phyloP scores from a whole-genome alignment of 257 asterid species.

The Craterostigma plantagineum region DNA sequence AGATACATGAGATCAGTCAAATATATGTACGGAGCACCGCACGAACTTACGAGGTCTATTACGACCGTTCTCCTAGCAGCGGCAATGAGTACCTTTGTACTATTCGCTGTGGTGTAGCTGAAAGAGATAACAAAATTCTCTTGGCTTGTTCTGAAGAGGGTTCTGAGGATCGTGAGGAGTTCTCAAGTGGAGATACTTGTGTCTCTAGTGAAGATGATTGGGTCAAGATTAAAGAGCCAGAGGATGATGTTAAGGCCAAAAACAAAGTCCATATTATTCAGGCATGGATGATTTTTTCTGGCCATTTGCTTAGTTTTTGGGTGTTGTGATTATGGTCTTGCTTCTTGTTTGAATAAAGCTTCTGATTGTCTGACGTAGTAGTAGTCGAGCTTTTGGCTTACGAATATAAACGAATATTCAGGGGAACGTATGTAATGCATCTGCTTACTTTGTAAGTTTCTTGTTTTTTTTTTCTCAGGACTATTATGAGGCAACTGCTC shows the following conservation, averaged over 20 bases:
- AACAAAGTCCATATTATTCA: slow-evolving; percentile 14
- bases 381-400: background rate
- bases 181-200: slow-evolving; percentile 15
- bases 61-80: slow-evolving; percentile 23
- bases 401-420: slow-evolving; percentile 1
- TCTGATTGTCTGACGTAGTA: background rate
- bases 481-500: slow-evolving; percentile 84
- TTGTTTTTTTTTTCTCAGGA: slow-evolving; percentile 39
- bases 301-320: too few relatives aligned
- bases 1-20: slow-evolving; percentile 43
- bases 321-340: too few relatives aligned
- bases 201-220: slow-evolving; percentile 64
- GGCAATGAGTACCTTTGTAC: slow-evolving; percentile 66
- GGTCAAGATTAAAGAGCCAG: slow-evolving; percentile 54
- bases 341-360: background rate
- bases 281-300: slow-evolving; percentile 11
- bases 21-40: slow-evolving; percentile 88
- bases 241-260: slow-evolving; percentile 11
- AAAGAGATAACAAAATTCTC: slow-evolving; percentile 42
- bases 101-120: slow-evolving; percentile 67
- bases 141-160: slow-evolving; percentile 22
- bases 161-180: slow-evolving; percentile 14
- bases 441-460: slow-evolving; percentile 6
- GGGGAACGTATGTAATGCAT: too few relatives aligned
- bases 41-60: slow-evolving; percentile 73